These are phyloP conservation scores for Excoecaria cochinchinensis DNA, from an alignment of 345 rosid genomes.

Conservation along the genomic window DNA sequence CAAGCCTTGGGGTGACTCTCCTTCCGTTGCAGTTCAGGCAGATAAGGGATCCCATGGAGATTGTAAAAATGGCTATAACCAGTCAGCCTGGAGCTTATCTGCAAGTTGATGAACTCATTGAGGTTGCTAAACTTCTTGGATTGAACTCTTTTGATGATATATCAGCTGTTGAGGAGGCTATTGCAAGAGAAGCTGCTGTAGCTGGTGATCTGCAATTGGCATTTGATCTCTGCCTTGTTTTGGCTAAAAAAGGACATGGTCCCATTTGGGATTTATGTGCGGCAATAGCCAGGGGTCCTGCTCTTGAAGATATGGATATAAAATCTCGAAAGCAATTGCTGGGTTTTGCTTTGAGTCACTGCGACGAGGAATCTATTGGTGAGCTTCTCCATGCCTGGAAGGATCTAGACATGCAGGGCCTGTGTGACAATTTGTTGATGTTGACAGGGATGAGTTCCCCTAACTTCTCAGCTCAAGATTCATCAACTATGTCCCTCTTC, in stretches of 20 bases:
- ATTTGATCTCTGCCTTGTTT: conserved; percentile 81
- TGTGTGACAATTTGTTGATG: conserved; percentile 62
- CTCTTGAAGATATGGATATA: conserved; percentile 83
- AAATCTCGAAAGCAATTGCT: conserved; percentile 73
- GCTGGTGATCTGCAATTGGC: conserved; percentile 97
- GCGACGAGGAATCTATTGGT: conserved; percentile 86
- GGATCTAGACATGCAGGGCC: conserved; percentile 88
- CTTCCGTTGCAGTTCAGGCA: conserved; percentile 91
- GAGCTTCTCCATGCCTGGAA: conserved; percentile 98
- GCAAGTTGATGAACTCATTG: conserved; percentile 84
- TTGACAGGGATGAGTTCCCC: conserved; percentile 55
- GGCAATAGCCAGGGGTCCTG: conserved; percentile 97
- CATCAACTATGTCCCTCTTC: conserved; percentile 28
- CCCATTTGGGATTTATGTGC: conserved; percentile 94
- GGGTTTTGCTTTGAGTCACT: conserved; percentile 92
- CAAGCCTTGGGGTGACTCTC: conserved; percentile 86
- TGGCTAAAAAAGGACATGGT: conserved; percentile 90
- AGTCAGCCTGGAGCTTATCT: conserved; percentile 86
- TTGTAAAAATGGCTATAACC: conserved; percentile 88
- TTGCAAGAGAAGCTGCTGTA: conserved; percentile 98
- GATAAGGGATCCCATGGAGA: conserved; percentile 94
- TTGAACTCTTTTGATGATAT: conserved; percentile 71
- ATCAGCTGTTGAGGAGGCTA: conserved; percentile 88
- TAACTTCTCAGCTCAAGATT: conserved; percentile 38
- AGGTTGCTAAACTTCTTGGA: conserved; percentile 96